These are phyloP conservation scores for Ogataea naganishii DNA, from an alignment of 805 yeast species.

Conservation along the genomic window DNA sequence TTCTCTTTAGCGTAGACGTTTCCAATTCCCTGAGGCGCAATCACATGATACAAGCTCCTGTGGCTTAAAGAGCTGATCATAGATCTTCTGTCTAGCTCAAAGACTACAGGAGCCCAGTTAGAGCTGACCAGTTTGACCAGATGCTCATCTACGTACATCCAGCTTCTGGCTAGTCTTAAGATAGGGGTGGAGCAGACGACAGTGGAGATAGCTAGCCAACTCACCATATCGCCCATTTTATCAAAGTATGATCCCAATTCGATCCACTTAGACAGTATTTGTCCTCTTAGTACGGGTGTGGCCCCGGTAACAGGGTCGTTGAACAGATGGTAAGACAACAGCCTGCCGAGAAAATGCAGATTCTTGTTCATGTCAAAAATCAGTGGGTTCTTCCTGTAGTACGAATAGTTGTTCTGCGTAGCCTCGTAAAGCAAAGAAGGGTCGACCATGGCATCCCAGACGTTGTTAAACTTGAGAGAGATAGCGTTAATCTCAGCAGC, in stretches of 20 bases:
- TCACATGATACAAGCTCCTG: slow-evolving; percentile 57
- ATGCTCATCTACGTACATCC: slow-evolving; percentile 62
- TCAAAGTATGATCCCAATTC: slow-evolving; percentile 72
- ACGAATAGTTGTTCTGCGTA: slow-evolving; percentile 32
- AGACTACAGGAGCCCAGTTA: slow-evolving; percentile 91
- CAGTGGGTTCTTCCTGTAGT: slow-evolving; percentile 60
- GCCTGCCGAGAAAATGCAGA: slow-evolving; percentile 70
- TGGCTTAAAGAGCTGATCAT: slow-evolving; percentile 48
- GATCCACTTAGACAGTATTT: slow-evolving; percentile 73
- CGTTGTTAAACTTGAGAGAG: slow-evolving; percentile 51
- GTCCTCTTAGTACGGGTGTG: slow-evolving; percentile 43
- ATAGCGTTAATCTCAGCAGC: slow-evolving; percentile 60
- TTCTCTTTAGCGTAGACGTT: slow-evolving; percentile 62
- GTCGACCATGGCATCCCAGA: slow-evolving; percentile 79
- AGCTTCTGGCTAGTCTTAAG: slow-evolving; percentile 60
- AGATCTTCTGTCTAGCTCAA: slow-evolving; percentile 75
- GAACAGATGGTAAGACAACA: slow-evolving; percentile 63
- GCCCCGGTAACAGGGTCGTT: slow-evolving; percentile 30
- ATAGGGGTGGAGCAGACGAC: slow-evolving; percentile 76
- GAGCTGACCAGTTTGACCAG: slow-evolving; percentile 53
- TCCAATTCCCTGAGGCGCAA: slow-evolving; percentile 87
- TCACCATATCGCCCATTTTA: slow-evolving; percentile 81
- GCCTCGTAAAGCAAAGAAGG: slow-evolving; percentile 61
- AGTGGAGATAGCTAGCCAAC: slow-evolving; percentile 88
- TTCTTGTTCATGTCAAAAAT: slow-evolving; percentile 59